phyloP scores from a whole-genome alignment of 2,329 filamentous ascomycete species.

The Alternaria incomplexa region DNA sequence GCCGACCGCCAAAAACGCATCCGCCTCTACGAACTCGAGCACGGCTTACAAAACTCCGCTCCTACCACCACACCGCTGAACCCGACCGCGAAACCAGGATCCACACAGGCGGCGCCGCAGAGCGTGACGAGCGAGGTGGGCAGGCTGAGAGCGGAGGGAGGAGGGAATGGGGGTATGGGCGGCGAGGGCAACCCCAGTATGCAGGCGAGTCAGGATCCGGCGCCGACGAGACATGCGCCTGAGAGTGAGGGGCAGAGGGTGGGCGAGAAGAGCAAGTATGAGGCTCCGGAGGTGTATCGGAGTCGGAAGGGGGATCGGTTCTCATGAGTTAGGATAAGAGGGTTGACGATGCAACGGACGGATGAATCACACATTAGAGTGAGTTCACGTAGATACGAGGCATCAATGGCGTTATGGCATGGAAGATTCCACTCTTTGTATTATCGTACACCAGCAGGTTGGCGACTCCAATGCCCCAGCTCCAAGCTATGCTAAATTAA shows the following conservation, averaged over 20 bases:
- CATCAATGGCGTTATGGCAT: not conserved
- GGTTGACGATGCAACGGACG: not conserved
- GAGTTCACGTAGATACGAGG: not conserved
- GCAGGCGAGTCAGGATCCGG: conserved; percentile 79
- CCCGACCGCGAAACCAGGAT: conserved; percentile 14
- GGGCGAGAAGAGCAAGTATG: conserved; percentile 86
- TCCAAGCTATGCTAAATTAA: conserved; percentile 3
- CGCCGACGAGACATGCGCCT: conserved; percentile 81
- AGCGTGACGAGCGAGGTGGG: conserved; percentile 12
- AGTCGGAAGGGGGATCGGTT: conserved; percentile 89
- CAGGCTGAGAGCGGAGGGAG: conserved; percentile 13
- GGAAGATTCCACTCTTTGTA: conserved; percentile 15
- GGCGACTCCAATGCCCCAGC: not conserved
- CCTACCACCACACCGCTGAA: conserved; percentile 15
- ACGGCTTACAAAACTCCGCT: conserved; percentile 8
- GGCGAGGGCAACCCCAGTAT: conserved; percentile 65
- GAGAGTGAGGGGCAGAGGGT: conserved; percentile 71
- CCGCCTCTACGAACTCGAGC: conserved; percentile 42
- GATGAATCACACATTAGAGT: not conserved
- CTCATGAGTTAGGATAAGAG: conserved; percentile 26
- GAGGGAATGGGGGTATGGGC: conserved; percentile 9
- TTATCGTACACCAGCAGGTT: conserved; percentile 1
- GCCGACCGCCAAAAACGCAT: conserved; percentile 42
- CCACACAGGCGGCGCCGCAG: conserved; percentile 13
- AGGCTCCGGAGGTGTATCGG: conserved; percentile 75